phyloP scores from a whole-genome alignment of 768 basidiomycete species.

The Nidularia sp. region DNA sequence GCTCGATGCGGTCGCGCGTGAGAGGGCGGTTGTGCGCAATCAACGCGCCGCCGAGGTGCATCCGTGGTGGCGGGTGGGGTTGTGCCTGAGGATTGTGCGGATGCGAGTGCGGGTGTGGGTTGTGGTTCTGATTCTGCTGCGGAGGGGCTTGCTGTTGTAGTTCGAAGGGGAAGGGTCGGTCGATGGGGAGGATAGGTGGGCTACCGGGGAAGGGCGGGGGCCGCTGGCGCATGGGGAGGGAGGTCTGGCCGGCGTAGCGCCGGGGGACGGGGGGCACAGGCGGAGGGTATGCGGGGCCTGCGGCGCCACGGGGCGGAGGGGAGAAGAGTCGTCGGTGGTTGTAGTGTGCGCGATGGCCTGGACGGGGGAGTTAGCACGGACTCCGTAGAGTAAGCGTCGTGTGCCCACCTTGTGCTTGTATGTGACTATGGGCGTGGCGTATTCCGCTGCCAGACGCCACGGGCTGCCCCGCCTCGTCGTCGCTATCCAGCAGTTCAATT shows the following conservation, averaged over 20 bases:
- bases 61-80: constrained; percentile 22
- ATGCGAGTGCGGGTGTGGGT: constrained; percentile 19
- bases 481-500: constrained; percentile 32
- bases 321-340: constrained; percentile 43
- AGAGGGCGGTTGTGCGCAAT: constrained; percentile 33
- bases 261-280: too few species aligned
- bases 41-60: constrained; percentile 66
- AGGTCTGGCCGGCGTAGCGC: too few species aligned
- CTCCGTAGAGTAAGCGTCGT: background rate
- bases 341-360: constrained; percentile 7
- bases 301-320: constrained; percentile 58
- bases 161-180: constrained; percentile 52
- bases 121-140: constrained; percentile 3
- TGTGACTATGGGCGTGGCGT: too few species aligned
- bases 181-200: constrained; percentile 46
- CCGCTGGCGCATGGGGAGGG: constrained; percentile 30
- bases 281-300: constrained; percentile 27
- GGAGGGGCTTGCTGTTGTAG: constrained; percentile 4
- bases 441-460: constrained; percentile 2
- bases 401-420: constrained; percentile 11
- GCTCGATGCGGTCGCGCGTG: constrained; percentile 4
- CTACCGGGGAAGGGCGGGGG: constrained; percentile 23
- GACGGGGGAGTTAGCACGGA: constrained; percentile 1
- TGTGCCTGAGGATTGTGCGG: constrained; percentile 4
- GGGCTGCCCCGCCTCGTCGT: constrained; percentile 29